These are phyloP conservation scores for Populus alba DNA, from an alignment of 345 rosid species.

Conservation along the genomic window DNA sequence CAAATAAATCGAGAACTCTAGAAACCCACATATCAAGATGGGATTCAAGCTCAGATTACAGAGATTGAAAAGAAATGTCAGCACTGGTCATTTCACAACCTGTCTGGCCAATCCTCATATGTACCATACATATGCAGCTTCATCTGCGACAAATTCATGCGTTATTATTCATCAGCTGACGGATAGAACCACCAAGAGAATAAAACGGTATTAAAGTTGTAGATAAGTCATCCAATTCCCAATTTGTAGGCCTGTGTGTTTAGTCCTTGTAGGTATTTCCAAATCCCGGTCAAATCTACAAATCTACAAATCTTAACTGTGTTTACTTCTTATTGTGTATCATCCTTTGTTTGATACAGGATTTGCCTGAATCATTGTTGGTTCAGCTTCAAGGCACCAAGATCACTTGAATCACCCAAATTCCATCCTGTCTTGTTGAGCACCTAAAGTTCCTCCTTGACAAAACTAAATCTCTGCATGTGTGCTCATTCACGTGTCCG, in stretches of 20 bases:
- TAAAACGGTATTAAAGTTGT: background rate
- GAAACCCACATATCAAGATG: background rate
- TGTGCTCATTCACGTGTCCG: background rate
- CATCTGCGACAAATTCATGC: background rate
- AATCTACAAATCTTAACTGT: background rate
- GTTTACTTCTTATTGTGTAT: background rate
- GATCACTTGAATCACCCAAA: background rate
- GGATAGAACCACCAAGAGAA: background rate
- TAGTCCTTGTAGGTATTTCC: background rate
- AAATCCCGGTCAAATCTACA: background rate
- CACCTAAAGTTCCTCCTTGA: background rate
- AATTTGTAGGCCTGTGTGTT: background rate
- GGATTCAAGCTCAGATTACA: background rate
- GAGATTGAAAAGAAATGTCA: background rate
- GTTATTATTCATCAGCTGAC: background rate
- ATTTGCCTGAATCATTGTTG: background rate
- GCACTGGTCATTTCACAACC: background rate
- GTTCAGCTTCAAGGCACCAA: background rate
- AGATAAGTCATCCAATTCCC: background rate
- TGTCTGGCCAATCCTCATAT: background rate
- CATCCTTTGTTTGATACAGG: background rate
- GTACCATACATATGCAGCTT: background rate
- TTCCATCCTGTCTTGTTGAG: background rate
- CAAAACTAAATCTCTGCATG: background rate
- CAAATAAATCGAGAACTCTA: background rate